Percentiles rank a stretch among this genome's conserved stretches.
phyloP scores from a whole-genome alignment of 2,329 filamentous ascomycete genomes.

The Zasmidium angulare region DNA sequence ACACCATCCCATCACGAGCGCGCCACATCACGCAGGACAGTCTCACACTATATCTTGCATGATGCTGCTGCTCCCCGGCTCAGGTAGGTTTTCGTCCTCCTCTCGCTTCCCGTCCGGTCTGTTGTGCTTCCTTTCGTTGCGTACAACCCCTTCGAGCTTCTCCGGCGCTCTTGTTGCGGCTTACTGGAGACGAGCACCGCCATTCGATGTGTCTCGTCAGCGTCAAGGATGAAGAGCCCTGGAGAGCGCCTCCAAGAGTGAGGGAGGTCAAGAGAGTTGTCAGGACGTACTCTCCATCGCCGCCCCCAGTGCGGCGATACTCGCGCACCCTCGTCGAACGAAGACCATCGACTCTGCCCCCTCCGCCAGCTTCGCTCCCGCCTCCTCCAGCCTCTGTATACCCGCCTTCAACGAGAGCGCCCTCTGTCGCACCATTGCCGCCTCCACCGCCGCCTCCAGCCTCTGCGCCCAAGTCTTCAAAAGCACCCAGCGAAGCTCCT shows the following conservation, averaged over 20 bases:
- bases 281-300: constrained; percentile 21
- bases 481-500: constrained; percentile 8
- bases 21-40: not conserved
- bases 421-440: constrained; percentile 10
- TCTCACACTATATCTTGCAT: not conserved
- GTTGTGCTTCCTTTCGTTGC: not conserved
- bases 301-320: constrained; percentile 19
- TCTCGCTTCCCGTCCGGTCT: not conserved
- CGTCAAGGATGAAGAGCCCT: constrained; percentile 46
- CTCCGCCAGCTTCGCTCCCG: constrained; percentile 1
- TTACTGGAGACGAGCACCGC: not conserved
- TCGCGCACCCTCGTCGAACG: constrained; percentile 24
- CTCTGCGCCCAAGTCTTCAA: constrained; percentile 2
- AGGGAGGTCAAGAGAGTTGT: constrained; percentile 9
- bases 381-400: constrained; percentile 7
- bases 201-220: constrained; percentile 4
- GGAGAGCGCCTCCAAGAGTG: constrained; percentile 10
- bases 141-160: too few species aligned
- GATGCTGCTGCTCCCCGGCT: not conserved
- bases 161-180: not conserved
- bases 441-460: not conserved
- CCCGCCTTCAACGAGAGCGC: not conserved
- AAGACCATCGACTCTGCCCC: constrained; percentile 13
- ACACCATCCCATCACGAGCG: not conserved
- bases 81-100: not conserved